These are phyloP conservation scores for Capronia americana DNA, from an alignment of 2,329 filamentous ascomycete genomes.

Conservation along the genomic window DNA sequence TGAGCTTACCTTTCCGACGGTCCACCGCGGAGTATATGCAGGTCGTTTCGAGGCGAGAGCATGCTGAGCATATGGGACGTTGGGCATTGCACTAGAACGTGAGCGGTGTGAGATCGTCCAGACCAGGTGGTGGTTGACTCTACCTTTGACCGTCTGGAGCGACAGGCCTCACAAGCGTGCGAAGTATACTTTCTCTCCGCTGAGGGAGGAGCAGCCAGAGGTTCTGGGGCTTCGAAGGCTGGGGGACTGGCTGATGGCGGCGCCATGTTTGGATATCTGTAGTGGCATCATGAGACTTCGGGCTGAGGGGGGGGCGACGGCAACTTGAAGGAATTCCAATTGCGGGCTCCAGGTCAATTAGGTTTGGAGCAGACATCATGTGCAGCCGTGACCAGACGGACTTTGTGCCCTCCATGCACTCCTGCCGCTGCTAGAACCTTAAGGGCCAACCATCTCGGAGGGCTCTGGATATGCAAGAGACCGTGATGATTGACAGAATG, in stretches of 20 bases:
- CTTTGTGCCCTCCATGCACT: background rate
- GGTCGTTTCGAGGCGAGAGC: constrained; percentile 10
- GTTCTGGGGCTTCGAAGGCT: background rate
- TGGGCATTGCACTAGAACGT: constrained; percentile 22
- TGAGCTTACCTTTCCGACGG: constrained; percentile 25
- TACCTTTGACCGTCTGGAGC: constrained; percentile 25
- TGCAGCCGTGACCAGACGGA: background rate
- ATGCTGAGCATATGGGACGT: constrained; percentile 22
- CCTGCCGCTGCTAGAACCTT: background rate
- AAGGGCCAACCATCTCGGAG: background rate
- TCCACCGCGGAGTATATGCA: constrained; percentile 22
- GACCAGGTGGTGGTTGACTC: background rate
- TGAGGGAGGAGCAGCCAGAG: background rate
- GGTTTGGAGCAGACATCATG: background rate
- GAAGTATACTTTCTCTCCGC: constrained; percentile 26
- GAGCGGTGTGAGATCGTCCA: background rate
- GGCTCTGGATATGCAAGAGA: background rate
- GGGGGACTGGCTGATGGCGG: constrained; percentile 4
- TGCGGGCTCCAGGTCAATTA: background rate
- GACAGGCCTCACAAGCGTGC: constrained; percentile 24
- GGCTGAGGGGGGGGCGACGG: background rate
- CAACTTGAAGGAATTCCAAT: constrained; percentile 3
- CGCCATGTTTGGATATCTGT: background rate
- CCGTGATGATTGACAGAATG: background rate
- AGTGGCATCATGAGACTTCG: background rate